A percentile compares a stretch with the other conserved stretches of the same genome.
phyloP scores from a whole-genome alignment of 2,329 filamentous ascomycete species.

The Bipolaris gigantea region DNA sequence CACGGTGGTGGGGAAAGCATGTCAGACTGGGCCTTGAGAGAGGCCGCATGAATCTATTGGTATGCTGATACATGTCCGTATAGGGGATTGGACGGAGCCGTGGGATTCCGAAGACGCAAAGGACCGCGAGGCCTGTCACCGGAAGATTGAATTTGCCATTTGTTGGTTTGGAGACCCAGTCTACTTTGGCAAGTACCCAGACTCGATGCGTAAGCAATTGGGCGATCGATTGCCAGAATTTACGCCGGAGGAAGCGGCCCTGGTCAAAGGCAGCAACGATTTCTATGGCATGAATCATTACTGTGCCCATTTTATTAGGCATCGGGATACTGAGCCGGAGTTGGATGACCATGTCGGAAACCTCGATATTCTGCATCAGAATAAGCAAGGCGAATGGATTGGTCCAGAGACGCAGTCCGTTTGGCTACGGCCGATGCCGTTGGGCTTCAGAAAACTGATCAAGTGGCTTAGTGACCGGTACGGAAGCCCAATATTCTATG shows the following conservation, averaged over 20 bases:
- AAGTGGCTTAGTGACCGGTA: slow-evolving; percentile 68
- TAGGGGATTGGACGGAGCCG: slow-evolving; percentile 76
- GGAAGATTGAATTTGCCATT: slow-evolving; percentile 85
- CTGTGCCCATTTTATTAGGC: slow-evolving; percentile 82
- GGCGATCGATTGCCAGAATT: slow-evolving; percentile 75
- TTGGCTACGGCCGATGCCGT: slow-evolving; percentile 76
- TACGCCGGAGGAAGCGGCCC: slow-evolving; percentile 68
- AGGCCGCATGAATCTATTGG: neutral
- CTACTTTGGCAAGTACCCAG: slow-evolving; percentile 82
- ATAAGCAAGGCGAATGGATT: slow-evolving; percentile 72
- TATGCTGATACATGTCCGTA: slow-evolving; percentile 19
- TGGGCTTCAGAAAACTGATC: slow-evolving; percentile 72
- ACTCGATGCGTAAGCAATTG: slow-evolving; percentile 79
- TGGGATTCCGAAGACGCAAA: slow-evolving; percentile 76
- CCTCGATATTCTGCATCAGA: slow-evolving; percentile 70
- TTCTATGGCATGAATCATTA: slow-evolving; percentile 97
- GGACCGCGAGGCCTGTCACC: slow-evolving; percentile 74
- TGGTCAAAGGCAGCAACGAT: slow-evolving; percentile 86
- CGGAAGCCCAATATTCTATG: slow-evolving; percentile 74
- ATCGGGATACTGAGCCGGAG: slow-evolving; percentile 63
- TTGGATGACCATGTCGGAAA: slow-evolving; percentile 74
- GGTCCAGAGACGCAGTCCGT: slow-evolving; percentile 80
- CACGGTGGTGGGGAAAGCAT: neutral
- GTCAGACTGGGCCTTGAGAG: too few relatives aligned
- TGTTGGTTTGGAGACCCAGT: slow-evolving; percentile 88